These are phyloP conservation scores for Aspergillus udagawae DNA, from an alignment of 2,329 filamentous ascomycete genomes.

Conservation along the genomic window DNA sequence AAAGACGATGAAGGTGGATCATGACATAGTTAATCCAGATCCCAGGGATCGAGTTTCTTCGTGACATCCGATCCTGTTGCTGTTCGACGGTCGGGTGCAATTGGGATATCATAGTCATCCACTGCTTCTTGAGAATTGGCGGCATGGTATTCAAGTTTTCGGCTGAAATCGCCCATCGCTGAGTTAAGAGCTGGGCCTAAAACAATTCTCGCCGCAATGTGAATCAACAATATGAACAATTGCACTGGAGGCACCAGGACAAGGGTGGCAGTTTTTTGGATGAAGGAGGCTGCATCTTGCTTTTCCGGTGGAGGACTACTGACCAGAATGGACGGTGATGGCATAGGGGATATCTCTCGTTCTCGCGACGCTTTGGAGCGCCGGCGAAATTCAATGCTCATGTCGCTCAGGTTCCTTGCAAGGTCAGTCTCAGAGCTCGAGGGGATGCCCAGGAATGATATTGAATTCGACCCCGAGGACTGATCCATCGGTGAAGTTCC, in stretches of 20 bases:
- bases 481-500: not conserved
- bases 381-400: constrained; percentile 43
- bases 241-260: constrained; percentile 77
- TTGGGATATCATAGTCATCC: constrained; percentile 39
- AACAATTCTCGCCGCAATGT: constrained; percentile 72
- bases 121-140: constrained; percentile 22
- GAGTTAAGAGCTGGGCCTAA: constrained; percentile 26
- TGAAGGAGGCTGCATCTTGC: constrained; percentile 59
- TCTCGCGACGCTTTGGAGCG: constrained; percentile 54
- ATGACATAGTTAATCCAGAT: constrained; percentile 23
- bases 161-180: constrained; percentile 13
- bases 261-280: constrained; percentile 72
- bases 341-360: constrained; percentile 63
- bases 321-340: constrained; percentile 62
- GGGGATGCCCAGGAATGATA: not conserved
- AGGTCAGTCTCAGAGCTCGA: not conserved
- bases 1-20: not conserved
- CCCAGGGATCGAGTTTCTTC: constrained; percentile 24
- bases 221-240: constrained; percentile 73
- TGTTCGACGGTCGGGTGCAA: constrained; percentile 24
- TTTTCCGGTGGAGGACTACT: constrained; percentile 47
- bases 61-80: constrained; percentile 17
- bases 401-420: constrained; percentile 21
- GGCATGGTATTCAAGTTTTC: constrained; percentile 13
- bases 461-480: not conserved